Evolutionary conservation across 768 basidiomycete genomes (phyloP).

Genomic region (Hemileccinum rubropunctum): DNA sequence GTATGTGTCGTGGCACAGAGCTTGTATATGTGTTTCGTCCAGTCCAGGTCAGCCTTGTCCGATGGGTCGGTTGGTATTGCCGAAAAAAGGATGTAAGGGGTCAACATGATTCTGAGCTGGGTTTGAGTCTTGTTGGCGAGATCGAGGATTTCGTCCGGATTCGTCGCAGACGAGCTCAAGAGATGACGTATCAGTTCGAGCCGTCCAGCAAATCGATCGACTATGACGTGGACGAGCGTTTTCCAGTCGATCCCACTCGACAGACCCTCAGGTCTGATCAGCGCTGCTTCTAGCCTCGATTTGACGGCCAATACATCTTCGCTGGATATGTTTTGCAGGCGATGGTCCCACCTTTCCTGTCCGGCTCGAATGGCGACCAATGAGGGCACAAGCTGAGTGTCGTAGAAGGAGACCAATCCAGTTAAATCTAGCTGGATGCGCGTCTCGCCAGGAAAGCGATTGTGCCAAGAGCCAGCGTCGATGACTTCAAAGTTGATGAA

Average conservation of each 20-base stretch:
- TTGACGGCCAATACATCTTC: slow-evolving; percentile 16
- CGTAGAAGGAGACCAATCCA: slow-evolving; percentile 37
- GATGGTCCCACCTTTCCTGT: slow-evolving; percentile 32
- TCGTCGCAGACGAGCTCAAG: slow-evolving; percentile 11
- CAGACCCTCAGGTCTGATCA: slow-evolving; percentile 9
- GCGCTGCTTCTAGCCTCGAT: slow-evolving; percentile 6
- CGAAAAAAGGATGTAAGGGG: slow-evolving; percentile 26
- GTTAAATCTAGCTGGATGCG: slow-evolving; percentile 34
- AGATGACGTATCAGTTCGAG: slow-evolving; percentile 28
- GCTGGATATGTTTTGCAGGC: slow-evolving; percentile 24
- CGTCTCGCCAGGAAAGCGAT: slow-evolving; percentile 35
- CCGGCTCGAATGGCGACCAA: slow-evolving; percentile 25
- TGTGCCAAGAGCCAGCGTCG: slow-evolving; percentile 31
- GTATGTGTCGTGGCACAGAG: slow-evolving; percentile 31
- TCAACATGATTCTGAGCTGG: slow-evolving; percentile 29
- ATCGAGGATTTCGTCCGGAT: slow-evolving; percentile 2
- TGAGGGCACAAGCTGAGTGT: slow-evolving; percentile 30
- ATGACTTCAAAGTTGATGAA: slow-evolving; percentile 2
- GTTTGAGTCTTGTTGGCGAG: slow-evolving; percentile 10
- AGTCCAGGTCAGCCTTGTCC: slow-evolving; percentile 9
- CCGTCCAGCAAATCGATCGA: slow-evolving; percentile 32
- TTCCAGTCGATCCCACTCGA: slow-evolving; percentile 36
- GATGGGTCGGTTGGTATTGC: slow-evolving; percentile 5
- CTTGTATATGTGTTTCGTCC: slow-evolving; percentile 32
- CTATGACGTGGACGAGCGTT: slow-evolving; percentile 26